A percentile compares a stretch with the other conserved stretches of the same genome.
phyloP scores from a whole-genome alignment of 2,329 filamentous ascomycete species.

The Pyrenophora graminea region DNA sequence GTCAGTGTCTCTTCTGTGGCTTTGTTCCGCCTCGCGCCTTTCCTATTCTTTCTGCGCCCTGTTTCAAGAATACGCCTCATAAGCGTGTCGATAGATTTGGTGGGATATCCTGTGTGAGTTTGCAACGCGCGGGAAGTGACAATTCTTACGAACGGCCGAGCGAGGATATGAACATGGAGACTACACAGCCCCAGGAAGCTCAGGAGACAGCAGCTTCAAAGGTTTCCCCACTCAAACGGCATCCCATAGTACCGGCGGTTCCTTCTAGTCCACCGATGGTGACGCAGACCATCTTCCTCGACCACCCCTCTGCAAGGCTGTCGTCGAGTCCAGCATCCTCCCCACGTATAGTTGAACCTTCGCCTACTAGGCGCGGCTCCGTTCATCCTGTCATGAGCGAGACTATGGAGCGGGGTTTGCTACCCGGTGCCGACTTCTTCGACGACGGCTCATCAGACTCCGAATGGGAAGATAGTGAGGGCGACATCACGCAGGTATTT shows the following conservation, averaged over 20 bases:
- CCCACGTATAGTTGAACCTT: conserved; percentile 32
- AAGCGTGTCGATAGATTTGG: not conserved
- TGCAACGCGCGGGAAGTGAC: not conserved
- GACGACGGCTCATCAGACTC: conserved; percentile 31
- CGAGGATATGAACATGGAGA: conserved; percentile 8
- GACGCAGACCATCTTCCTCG: conserved; percentile 29
- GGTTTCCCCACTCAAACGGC: conserved; percentile 13
- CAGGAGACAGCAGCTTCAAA: conserved; percentile 1
- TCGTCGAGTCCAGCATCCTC: conserved; percentile 37
- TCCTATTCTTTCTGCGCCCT: not conserved
- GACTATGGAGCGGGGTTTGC: conserved; percentile 26
- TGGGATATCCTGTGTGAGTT: conserved; percentile 1
- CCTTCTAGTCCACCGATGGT: conserved; percentile 17
- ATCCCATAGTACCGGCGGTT: conserved; percentile 13
- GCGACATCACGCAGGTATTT: conserved; percentile 21
- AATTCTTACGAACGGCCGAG: not conserved
- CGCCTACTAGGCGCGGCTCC: conserved; percentile 24
- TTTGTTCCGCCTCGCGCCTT: conserved; percentile 17
- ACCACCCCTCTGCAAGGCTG: conserved; percentile 31
- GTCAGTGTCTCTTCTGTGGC: conserved; percentile 10
- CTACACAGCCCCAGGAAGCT: not conserved
- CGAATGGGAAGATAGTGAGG: conserved; percentile 31
- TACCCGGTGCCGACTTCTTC: conserved; percentile 36
- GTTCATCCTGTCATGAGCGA: conserved; percentile 30
- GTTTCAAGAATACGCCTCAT: conserved; percentile 16